Conservation (phyloP, 176 grass and related monocot genomes). For the Cenchrus americanus region DNA sequence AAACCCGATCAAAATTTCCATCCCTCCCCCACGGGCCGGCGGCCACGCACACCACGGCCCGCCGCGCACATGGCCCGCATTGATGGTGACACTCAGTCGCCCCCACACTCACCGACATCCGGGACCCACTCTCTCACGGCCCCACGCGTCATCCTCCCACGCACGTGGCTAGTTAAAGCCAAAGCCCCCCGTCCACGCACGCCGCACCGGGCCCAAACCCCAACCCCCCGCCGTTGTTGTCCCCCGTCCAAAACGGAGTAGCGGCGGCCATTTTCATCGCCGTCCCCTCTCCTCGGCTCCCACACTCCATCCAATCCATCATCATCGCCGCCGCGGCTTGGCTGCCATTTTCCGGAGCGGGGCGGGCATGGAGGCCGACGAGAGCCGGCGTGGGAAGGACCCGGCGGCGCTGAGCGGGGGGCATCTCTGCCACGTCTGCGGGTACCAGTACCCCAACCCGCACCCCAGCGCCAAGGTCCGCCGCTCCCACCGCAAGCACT, state of each 20-base stretch:
- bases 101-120: neutral
- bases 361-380: slow-evolving; percentile 43
- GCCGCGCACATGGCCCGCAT: slow-evolving; percentile 44
- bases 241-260: slow-evolving; percentile 19
- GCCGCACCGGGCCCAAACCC: slow-evolving; percentile 4
- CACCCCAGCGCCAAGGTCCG: slow-evolving; percentile 74
- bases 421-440: slow-evolving; percentile 66
- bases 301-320: neutral
- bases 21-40: neutral
- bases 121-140: accelerated
- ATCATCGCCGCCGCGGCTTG: slow-evolving; percentile 15
- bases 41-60: slow-evolving; percentile 25
- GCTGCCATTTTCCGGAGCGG: slow-evolving; percentile 14
- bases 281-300: neutral
- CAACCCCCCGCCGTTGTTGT: slow-evolving; percentile 21
- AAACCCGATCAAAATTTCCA: neutral
- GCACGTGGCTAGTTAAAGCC: slow-evolving; percentile 6
- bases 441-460: slow-evolving; percentile 63
- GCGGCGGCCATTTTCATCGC: neutral
- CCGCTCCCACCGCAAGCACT: slow-evolving; percentile 68
- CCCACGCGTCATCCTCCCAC: neutral
- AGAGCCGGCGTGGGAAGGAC: slow-evolving; percentile 34
- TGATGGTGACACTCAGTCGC: slow-evolving; percentile 28
- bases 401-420: slow-evolving; percentile 48
- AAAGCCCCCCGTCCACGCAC: neutral